A percentile compares a stretch with the other conserved stretches of the same genome.
Evolutionary conservation across 1,139 yeast genomes (phyloP).

Genomic region (Taphrina wiesneri): DNA sequence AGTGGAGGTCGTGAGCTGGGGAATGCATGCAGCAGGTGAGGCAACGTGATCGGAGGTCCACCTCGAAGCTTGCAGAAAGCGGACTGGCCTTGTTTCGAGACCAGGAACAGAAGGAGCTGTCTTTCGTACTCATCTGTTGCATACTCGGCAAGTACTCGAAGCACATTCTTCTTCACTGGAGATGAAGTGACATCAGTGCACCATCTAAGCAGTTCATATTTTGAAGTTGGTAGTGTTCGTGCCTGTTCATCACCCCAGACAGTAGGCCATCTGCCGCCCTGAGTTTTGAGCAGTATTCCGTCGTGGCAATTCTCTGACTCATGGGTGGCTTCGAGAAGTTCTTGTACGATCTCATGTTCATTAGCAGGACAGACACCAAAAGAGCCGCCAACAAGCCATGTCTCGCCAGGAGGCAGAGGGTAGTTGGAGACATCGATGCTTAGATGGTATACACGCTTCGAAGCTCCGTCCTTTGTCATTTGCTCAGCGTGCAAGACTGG

Average conservation of each 20-base stretch:
- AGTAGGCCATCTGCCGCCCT: slow-evolving; percentile 43
- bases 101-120: slow-evolving; percentile 39
- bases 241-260: slow-evolving; percentile 42
- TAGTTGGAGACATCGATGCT: slow-evolving; percentile 42
- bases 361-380: slow-evolving; percentile 42
- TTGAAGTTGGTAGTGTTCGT: slow-evolving; percentile 38
- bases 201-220: slow-evolving; percentile 41
- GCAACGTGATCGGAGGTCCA: slow-evolving; percentile 38
- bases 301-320: slow-evolving; percentile 34
- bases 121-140: slow-evolving; percentile 38
- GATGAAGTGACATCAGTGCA: slow-evolving; percentile 41
- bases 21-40: slow-evolving; percentile 41
- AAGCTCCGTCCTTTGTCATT: slow-evolving; percentile 41
- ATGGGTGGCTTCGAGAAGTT: slow-evolving; percentile 38
- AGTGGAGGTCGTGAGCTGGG: slow-evolving; percentile 41
- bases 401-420: slow-evolving; percentile 41
- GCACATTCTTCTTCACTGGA: slow-evolving; percentile 39
- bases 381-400: slow-evolving; percentile 43
- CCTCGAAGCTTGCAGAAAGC: slow-evolving; percentile 40
- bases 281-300: slow-evolving; percentile 37
- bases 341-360: slow-evolving; percentile 38
- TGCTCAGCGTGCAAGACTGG: slow-evolving; percentile 40
- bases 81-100: slow-evolving; percentile 41
- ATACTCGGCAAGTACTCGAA: slow-evolving; percentile 40
- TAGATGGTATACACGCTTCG: slow-evolving; percentile 42